A percentile compares a stretch with the other conserved stretches of the same genome.
phyloP scores from a whole-genome alignment of 2,329 filamentous ascomycete genomes.

The Epichloe hybrida region DNA sequence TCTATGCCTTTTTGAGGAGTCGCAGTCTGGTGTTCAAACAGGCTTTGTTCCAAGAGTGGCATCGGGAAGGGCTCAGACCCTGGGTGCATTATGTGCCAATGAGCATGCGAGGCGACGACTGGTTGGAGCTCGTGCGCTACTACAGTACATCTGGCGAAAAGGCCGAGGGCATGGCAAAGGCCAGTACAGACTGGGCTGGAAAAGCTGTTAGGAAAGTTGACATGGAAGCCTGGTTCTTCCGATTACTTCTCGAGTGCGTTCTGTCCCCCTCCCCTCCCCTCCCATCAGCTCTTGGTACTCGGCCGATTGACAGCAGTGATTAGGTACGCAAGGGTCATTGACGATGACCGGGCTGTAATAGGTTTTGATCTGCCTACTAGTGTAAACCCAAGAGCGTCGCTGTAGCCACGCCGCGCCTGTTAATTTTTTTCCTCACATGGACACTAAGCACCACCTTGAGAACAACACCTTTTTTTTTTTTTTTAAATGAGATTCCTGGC shows the following conservation, averaged over 20 bases:
- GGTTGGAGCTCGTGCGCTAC: slow-evolving; percentile 72
- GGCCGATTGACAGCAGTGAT: neutral
- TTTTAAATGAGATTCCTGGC: no score
- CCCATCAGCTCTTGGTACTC: neutral
- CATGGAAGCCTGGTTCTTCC: slow-evolving; percentile 56
- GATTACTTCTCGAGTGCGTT: slow-evolving; percentile 54
- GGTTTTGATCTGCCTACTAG: slow-evolving; percentile 29
- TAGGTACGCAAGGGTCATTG: slow-evolving; percentile 51
- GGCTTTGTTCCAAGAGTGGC: slow-evolving; percentile 89
- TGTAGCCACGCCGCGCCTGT: neutral
- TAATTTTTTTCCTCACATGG: neutral
- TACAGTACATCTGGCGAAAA: slow-evolving; percentile 41
- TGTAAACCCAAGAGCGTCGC: neutral
- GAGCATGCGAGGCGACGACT: slow-evolving; percentile 70
- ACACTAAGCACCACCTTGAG: neutral
- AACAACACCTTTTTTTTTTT: no score
- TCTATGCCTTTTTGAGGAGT: slow-evolving; percentile 85
- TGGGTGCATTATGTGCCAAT: slow-evolving; percentile 92
- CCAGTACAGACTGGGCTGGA: slow-evolving; percentile 57
- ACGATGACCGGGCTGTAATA: slow-evolving; percentile 46
- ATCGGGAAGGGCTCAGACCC: slow-evolving; percentile 77
- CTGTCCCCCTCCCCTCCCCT: neutral
- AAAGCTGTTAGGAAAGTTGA: slow-evolving; percentile 58
- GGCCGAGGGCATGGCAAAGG: slow-evolving; percentile 49
- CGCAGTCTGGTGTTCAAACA: slow-evolving; percentile 80